Evolutionary conservation across 768 basidiomycete species (phyloP).

Genomic region (Terana coerulea): DNA sequence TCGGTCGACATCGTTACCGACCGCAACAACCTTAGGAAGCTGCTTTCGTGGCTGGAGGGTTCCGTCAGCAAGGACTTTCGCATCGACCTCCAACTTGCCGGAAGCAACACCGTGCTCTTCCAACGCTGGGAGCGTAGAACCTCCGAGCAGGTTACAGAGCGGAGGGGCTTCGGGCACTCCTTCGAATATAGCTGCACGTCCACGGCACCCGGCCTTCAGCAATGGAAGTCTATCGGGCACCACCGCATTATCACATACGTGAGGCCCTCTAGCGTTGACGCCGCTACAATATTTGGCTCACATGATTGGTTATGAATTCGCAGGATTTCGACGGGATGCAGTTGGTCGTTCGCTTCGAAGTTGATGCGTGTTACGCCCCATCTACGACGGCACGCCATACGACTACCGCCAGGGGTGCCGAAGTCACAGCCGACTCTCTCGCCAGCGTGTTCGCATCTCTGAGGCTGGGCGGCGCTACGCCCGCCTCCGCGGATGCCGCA

Average conservation of each 20-base stretch:
- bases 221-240: slow-evolving; percentile 10
- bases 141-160: slow-evolving; percentile 11
- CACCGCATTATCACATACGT: slow-evolving; percentile 23
- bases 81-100: slow-evolving; percentile 66
- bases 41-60: background rate
- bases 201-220: slow-evolving; percentile 15
- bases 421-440: slow-evolving; percentile 21
- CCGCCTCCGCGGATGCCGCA: background rate
- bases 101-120: slow-evolving; percentile 55
- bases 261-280: slow-evolving; percentile 12
- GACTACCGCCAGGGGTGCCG: background rate
- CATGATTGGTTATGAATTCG: background rate
- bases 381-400: background rate
- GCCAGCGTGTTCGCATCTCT: slow-evolving; percentile 14
- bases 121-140: slow-evolving; percentile 45
- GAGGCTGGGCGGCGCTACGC: background rate
- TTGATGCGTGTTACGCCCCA: background rate
- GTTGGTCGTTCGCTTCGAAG: background rate
- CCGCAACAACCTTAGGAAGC: slow-evolving; percentile 40
- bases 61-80: slow-evolving; percentile 41
- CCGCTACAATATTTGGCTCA: background rate
- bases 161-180: slow-evolving; percentile 49
- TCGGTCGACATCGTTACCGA: slow-evolving; percentile 50
- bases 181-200: slow-evolving; percentile 40
- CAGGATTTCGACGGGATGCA: slow-evolving; percentile 1